These are phyloP conservation scores for Mycena albidolilacea DNA, from an alignment of 768 basidiomycete species.

Conservation along the genomic window DNA sequence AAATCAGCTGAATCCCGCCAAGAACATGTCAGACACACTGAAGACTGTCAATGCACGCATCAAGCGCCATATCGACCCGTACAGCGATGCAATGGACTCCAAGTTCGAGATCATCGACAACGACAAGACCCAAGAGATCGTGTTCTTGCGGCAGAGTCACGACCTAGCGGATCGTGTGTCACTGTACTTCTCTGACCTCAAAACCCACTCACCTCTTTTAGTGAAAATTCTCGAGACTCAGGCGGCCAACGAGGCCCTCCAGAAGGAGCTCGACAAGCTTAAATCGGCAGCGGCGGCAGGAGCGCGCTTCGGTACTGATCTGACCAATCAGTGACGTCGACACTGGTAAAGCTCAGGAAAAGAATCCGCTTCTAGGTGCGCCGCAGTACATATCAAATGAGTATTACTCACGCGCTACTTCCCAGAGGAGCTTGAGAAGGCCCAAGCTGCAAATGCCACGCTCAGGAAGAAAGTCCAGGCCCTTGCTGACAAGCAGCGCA, in stretches of 20 bases:
- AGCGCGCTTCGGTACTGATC: not conserved
- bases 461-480: not conserved
- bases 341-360: not conserved
- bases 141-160: slow-evolving; percentile 10
- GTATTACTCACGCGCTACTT: not conserved
- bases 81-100: slow-evolving; percentile 5
- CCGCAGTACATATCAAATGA: not conserved
- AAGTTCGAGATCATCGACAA: slow-evolving; percentile 10
- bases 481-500: not conserved
- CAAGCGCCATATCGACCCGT: not conserved
- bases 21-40: not conserved
- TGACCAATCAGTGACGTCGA: not conserved
- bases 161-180: not conserved
- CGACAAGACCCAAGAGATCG: not conserved
- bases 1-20: not conserved
- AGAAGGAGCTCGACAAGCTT: not conserved
- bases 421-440: slow-evolving; percentile 2
- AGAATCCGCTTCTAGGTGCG: not conserved
- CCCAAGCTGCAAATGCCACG: not conserved
- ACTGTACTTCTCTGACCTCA: not conserved
- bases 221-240: not conserved
- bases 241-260: not conserved
- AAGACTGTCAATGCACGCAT: not conserved
- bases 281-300: not conserved
- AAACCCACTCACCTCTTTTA: slow-evolving; percentile 4